phyloP scores from a whole-genome alignment of 129 eudicot genomes.

The Cynara cardunculus region DNA sequence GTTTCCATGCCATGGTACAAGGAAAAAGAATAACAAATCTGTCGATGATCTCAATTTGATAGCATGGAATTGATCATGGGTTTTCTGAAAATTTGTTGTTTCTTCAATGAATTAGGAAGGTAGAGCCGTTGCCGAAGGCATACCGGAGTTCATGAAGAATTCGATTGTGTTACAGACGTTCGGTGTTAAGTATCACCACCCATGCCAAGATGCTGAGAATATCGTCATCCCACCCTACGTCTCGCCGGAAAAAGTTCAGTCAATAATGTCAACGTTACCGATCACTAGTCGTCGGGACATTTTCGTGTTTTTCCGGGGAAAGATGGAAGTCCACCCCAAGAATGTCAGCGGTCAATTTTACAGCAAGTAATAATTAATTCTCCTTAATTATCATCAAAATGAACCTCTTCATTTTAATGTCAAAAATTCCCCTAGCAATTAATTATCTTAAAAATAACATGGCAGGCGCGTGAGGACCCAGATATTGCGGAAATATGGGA shows the following conservation, averaged over 20 bases:
- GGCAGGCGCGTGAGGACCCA: conserved; percentile 65
- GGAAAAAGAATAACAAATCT: neutral
- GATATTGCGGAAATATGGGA: conserved; percentile 53
- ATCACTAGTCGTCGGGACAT: conserved; percentile 62
- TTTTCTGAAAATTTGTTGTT: neutral
- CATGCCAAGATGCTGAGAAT: conserved; percentile 72
- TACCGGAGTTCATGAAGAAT: conserved; percentile 62
- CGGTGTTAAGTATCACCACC: conserved; percentile 69
- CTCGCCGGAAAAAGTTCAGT: conserved; percentile 50
- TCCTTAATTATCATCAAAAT: neutral
- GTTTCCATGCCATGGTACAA: conserved; percentile 83
- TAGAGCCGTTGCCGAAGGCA: conserved; percentile 67
- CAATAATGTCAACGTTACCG: conserved; percentile 42
- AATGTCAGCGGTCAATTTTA: conserved; percentile 82
- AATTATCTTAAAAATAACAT: neutral
- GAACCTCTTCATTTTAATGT: neutral
- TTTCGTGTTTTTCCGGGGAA: conserved; percentile 79
- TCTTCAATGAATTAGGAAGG: conserved; percentile 39
- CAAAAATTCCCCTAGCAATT: neutral
- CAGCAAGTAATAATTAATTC: conserved; percentile 56
- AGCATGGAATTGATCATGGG: neutral
- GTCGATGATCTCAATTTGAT: neutral
- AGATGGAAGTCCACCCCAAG: conserved; percentile 90
- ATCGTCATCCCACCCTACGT: conserved; percentile 82
- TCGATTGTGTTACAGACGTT: conserved; percentile 78